phyloP scores from a whole-genome alignment of 768 basidiomycete genomes.

The Leccinum obscurum region DNA sequence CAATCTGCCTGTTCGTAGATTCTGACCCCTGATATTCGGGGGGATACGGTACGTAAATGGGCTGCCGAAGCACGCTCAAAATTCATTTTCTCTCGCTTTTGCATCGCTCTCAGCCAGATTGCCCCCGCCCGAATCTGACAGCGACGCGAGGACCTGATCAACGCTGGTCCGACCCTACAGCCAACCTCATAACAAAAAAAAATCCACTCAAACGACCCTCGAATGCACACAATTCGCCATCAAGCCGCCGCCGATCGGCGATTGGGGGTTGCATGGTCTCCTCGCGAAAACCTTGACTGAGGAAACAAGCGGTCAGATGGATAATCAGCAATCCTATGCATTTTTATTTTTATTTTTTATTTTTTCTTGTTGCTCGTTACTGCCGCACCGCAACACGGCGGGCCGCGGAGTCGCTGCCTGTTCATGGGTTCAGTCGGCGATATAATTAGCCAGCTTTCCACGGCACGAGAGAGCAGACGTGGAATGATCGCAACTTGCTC shows the following conservation, averaged over 20 bases:
- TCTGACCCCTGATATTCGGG: constrained; percentile 60
- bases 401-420: constrained; percentile 31
- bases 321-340: constrained; percentile 1
- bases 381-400: constrained; percentile 2
- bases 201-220: constrained; percentile 3
- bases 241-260: constrained; percentile 28
- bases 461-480: constrained; percentile 14
- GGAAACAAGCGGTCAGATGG: constrained; percentile 3
- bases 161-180: constrained; percentile 3
- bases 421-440: constrained; percentile 33
- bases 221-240: constrained; percentile 9
- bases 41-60: constrained; percentile 61
- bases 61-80: constrained; percentile 32
- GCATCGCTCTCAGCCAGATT: constrained; percentile 26
- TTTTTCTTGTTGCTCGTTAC: constrained; percentile 4
- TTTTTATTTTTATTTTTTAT: background rate
- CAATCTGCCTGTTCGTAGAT: constrained; percentile 50
- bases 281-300: constrained; percentile 19
- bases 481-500: constrained; percentile 2
- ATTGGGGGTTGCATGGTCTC: constrained; percentile 31
- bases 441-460: constrained; percentile 29
- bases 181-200: background rate
- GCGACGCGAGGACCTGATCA: constrained; percentile 16
- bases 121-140: constrained; percentile 17
- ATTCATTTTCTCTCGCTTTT: constrained; percentile 35